These are phyloP conservation scores for Niveomyces coronatus DNA, from an alignment of 2,329 filamentous ascomycete species.

Conservation along the genomic window DNA sequence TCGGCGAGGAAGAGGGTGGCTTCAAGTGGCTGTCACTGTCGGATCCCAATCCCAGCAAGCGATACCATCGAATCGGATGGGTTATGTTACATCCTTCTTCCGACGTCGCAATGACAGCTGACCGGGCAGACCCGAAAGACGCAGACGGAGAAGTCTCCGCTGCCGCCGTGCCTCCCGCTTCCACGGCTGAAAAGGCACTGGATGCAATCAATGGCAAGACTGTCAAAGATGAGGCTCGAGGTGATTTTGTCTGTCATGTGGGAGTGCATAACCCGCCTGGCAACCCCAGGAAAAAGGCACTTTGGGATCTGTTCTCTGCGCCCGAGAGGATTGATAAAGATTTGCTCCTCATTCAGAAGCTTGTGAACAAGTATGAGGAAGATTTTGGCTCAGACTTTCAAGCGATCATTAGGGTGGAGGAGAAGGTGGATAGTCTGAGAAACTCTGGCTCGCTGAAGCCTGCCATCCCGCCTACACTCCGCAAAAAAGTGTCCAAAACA, in stretches of 20 bases:
- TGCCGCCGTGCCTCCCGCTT: slow-evolving; percentile 40
- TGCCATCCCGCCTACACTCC: slow-evolving; percentile 38
- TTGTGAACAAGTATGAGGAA: slow-evolving; percentile 75
- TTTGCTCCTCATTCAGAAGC: slow-evolving; percentile 67
- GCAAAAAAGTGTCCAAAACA: slow-evolving; percentile 53
- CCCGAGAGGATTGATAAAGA: slow-evolving; percentile 91
- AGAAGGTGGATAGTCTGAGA: slow-evolving; percentile 72
- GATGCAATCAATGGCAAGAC: slow-evolving; percentile 97
- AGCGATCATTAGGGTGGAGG: slow-evolving; percentile 70
- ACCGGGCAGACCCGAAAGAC: slow-evolving; percentile 64
- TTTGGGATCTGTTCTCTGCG: slow-evolving; percentile 94
- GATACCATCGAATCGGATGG: slow-evolving; percentile 97
- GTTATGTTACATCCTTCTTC: slow-evolving; percentile 83
- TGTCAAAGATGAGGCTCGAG: slow-evolving; percentile 84
- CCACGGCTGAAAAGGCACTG: slow-evolving; percentile 74
- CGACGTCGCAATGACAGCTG: slow-evolving; percentile 53
- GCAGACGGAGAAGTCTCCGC: slow-evolving; percentile 50
- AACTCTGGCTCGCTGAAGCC: slow-evolving; percentile 69
- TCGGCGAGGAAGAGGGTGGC: slow-evolving; percentile 82
- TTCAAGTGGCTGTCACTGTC: slow-evolving; percentile 95
- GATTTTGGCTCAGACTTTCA: slow-evolving; percentile 72
- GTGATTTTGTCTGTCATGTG: slow-evolving; percentile 95
- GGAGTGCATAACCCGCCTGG: slow-evolving; percentile 86
- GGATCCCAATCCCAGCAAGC: slow-evolving; percentile 92
- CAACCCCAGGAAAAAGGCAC: slow-evolving; percentile 81